Evolutionary conservation across 352 stramenopile species (phyloP).

Genomic region (Phytophthora sp.): DNA sequence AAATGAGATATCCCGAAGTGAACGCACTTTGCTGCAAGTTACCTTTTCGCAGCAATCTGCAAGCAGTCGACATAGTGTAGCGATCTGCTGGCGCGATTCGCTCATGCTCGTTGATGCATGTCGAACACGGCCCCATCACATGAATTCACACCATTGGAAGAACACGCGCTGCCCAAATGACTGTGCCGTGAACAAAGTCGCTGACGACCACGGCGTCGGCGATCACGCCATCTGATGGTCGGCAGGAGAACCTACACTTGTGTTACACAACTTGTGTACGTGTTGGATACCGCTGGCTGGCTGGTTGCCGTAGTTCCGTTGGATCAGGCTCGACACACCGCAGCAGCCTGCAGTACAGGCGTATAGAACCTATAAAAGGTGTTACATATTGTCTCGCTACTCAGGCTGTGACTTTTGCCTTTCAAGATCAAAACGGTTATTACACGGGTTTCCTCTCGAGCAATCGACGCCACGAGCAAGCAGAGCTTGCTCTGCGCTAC

Average conservation of each 20-base stretch:
- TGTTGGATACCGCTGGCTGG: neutral
- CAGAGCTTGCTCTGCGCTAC: neutral
- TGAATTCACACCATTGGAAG: conserved; percentile 23
- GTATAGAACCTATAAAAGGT: too few species aligned
- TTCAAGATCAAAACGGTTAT: too few species aligned
- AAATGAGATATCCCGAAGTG: conserved; percentile 5
- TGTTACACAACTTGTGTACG: conserved; percentile 2
- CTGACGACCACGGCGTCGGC: conserved; percentile 9
- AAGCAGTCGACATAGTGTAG: conserved; percentile 20
- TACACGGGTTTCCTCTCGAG: too few species aligned
- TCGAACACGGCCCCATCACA: neutral
- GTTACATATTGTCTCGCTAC: too few species aligned
- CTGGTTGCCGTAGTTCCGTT: neutral
- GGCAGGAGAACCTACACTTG: too few species aligned
- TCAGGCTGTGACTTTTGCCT: neutral
- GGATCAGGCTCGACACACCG: neutral
- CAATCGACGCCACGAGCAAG: conserved; percentile 1
- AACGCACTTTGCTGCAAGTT: conserved; percentile 8
- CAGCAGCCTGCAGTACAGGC: too few species aligned
- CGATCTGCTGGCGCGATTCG: neutral
- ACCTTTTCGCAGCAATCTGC: conserved; percentile 11
- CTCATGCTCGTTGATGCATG: neutral
- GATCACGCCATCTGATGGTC: conserved; percentile 22
- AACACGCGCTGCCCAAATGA: conserved; percentile 9
- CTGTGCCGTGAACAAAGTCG: conserved; percentile 3